Evolutionary conservation across 495 filamentous ascomycete genomes (phyloP), one percentile per base, ranked within the genome.

Genomic region (Neurospora sublineolata): DNA sequence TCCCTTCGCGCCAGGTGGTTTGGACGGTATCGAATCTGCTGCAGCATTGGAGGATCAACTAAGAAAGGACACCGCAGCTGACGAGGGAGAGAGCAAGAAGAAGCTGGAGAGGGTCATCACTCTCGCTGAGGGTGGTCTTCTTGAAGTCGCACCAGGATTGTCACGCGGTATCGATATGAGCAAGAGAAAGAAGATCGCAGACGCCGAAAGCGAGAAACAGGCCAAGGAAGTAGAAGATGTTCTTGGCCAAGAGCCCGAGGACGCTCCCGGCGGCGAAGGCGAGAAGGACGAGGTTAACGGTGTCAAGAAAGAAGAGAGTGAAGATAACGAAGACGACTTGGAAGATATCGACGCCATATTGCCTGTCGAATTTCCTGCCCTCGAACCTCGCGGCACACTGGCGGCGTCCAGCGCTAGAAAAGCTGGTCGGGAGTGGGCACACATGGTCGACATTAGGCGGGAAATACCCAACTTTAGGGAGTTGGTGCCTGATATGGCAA

Each of bases 361-460:
- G 20, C 95, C 95, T 0, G 87, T 96, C 40, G 96, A 98, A 76
- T 99, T 97, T 77, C 93, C 96, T 18, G 91, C 97, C 41, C 78
- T 99, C 20, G 93, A 96, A 77, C 93, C 95, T n/a, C 92, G 88
- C 76, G 87, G 88, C 33, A 85, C 86, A 12, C 87, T 97, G n/a
- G 86, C 92, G 37, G 81, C 89, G 36, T 88, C 90, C n/a, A 86
- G 87, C 70, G 84, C 90, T 73, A 91, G 88, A 74, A 89, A 90
- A 73, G 88, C 87, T 69, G 92, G 92, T 3, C 90, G 85, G 76
- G 93, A 98, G 84, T 98, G 95, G 95, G 95, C 95, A 36, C 95
- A 99, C 79, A 94, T 98, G 87, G 94, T 99, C 2, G 94, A 99
- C 80, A 88, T 97, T 75, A 94, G 95, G 75, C 86, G 92, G 68